phyloP scores from a whole-genome alignment of 257 asterid species.

The Plantago elongata region DNA sequence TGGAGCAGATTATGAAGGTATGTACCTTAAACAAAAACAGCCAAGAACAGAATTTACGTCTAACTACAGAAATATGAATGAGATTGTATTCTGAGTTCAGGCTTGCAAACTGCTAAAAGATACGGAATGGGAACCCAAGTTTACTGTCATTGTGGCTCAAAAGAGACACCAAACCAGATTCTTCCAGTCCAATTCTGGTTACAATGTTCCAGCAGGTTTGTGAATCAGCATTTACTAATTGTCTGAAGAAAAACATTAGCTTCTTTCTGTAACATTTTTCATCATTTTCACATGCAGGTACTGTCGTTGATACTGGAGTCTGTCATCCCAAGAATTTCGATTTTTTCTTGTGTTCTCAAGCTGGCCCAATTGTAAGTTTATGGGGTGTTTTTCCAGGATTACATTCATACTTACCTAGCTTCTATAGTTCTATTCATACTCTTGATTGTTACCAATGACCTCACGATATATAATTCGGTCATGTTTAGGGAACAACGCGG shows the following conservation, averaged over 20 bases:
- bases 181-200: conserved; percentile 65
- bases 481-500: conserved; percentile 40
- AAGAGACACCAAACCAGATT: conserved; percentile 78
- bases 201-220: conserved; percentile 67
- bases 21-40: conserved; percentile 15
- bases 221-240: background rate
- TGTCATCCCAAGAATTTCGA: conserved; percentile 75
- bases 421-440: background rate
- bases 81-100: conserved; percentile 20
- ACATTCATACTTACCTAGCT: background rate
- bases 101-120: conserved; percentile 56
- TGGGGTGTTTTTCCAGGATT: background rate
- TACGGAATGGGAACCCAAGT: conserved; percentile 51
- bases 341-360: conserved; percentile 76
- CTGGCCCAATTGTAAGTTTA: conserved; percentile 64
- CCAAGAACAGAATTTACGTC: conserved; percentile 15
- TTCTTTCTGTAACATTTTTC: background rate
- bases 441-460: background rate
- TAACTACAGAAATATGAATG: too few species aligned
- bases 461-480: conserved; percentile 2
- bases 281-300: conserved; percentile 41
- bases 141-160: conserved; percentile 55
- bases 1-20: conserved; percentile 60
- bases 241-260: background rate
- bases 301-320: conserved; percentile 61